A percentile compares a stretch with the other conserved stretches of the same genome.
Evolutionary conservation across 2,329 filamentous ascomycete genomes (phyloP).

Genomic region (Cryphonectria carpinicola): DNA sequence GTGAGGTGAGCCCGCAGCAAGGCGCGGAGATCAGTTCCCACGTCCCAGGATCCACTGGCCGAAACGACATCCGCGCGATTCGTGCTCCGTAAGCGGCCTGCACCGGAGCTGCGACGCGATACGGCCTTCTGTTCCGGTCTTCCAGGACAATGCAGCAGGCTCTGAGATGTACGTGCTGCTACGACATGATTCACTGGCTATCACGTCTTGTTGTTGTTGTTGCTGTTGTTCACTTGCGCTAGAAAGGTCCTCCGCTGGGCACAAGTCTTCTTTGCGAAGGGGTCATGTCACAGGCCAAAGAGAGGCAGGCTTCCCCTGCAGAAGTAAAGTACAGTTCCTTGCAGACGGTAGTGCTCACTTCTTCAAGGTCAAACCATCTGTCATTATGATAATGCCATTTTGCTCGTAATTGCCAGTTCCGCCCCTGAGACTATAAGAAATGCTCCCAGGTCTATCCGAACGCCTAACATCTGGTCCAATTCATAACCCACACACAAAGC

Average conservation of each 20-base stretch:
- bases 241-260: not conserved
- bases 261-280: not conserved
- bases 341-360: not conserved
- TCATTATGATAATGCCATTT: constrained; percentile 7
- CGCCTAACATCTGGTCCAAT: constrained; percentile 13
- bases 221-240: not conserved
- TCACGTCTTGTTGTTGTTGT: not conserved
- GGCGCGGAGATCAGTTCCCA: not conserved
- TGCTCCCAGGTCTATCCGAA: constrained; percentile 12
- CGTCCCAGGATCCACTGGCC: constrained; percentile 7
- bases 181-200: not conserved
- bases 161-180: not conserved
- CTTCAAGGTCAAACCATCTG: not conserved
- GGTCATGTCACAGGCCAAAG: not conserved
- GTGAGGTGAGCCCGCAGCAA: not conserved
- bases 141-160: not conserved
- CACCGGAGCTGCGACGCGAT: not conserved
- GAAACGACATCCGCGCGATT: not conserved
- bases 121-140: not conserved
- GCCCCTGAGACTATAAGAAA: constrained; percentile 7
- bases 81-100: constrained; percentile 5
- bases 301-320: not conserved
- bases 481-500: constrained; percentile 3
- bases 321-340: not conserved
- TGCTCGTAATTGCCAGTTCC: constrained; percentile 13